A percentile compares a stretch with the other conserved stretches of the same genome.
phyloP scores from a whole-genome alignment of 2,329 filamentous ascomycete species.

The Monilinia fructicola region DNA sequence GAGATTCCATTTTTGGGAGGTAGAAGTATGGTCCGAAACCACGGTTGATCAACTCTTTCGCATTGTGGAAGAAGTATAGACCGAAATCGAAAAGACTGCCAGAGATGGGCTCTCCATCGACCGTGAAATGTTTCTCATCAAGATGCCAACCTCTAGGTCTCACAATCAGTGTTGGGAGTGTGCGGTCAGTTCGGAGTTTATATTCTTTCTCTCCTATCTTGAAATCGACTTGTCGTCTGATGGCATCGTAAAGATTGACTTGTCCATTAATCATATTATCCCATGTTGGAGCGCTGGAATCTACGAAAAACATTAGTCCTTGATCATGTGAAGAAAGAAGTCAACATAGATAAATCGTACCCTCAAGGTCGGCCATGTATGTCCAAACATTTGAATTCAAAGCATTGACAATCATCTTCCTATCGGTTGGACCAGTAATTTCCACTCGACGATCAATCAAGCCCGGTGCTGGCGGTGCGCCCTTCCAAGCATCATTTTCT shows the following conservation, averaged over 20 bases:
- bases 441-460: constrained; percentile 91
- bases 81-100: constrained; percentile 95
- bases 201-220: constrained; percentile 95
- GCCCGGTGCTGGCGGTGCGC: constrained; percentile 85
- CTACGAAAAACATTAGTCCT: constrained; percentile 48
- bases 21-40: constrained; percentile 96
- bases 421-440: constrained; percentile 94
- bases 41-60: constrained; percentile 77
- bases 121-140: constrained; percentile 95
- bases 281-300: constrained; percentile 95
- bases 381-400: constrained; percentile 96
- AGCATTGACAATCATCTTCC: constrained; percentile 99
- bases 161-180: constrained; percentile 85
- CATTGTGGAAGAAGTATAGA: constrained; percentile 99
- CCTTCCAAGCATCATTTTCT: constrained; percentile 91
- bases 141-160: constrained; percentile 97
- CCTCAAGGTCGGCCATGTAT: constrained; percentile 99
- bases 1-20: constrained; percentile 96
- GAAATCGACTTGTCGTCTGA: constrained; percentile 92
- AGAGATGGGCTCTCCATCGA: constrained; percentile 93
- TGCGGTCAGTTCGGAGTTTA: constrained; percentile 89
- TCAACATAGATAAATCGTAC: constrained; percentile 49
- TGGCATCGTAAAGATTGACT: constrained; percentile 95
- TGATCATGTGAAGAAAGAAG: background rate
- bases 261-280: constrained; percentile 99